phyloP scores from a whole-genome alignment of 805 yeast genomes.

The Komagataella mondaviorum region DNA sequence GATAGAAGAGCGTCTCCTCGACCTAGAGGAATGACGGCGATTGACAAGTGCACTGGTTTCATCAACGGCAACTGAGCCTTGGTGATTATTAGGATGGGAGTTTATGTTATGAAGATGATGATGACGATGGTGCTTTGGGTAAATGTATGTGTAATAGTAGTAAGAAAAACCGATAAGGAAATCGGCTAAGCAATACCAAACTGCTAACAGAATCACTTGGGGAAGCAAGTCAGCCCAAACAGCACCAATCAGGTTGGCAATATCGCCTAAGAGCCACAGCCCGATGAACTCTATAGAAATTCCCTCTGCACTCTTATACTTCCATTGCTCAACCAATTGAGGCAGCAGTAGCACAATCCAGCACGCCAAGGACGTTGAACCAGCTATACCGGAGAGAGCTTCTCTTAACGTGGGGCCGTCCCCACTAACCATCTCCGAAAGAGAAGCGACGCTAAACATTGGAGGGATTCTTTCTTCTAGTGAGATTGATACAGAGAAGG shows the following conservation, averaged over 20 bases:
- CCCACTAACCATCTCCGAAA: not conserved
- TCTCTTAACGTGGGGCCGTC: constrained; percentile 20
- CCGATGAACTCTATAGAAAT: constrained; percentile 53
- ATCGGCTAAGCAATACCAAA: constrained; percentile 72
- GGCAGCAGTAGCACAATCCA: constrained; percentile 71
- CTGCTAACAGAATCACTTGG: constrained; percentile 53
- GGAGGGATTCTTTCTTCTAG: not conserved
- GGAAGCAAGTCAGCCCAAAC: constrained; percentile 60
- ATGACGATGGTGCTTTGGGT: constrained; percentile 18
- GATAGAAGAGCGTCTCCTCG: constrained; percentile 30
- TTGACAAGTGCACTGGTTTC: constrained; percentile 21
- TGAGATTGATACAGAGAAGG: not conserved
- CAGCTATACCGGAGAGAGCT: constrained; percentile 47
- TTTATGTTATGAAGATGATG: constrained; percentile 6
- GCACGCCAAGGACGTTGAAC: constrained; percentile 60
- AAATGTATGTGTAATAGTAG: constrained; percentile 43
- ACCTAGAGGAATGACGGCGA: constrained; percentile 3
- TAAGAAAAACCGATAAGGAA: constrained; percentile 37
- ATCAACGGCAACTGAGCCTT: constrained; percentile 8
- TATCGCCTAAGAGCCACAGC: constrained; percentile 64
- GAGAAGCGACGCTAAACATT: not conserved
- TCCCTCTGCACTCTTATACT: constrained; percentile 63
- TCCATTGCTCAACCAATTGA: constrained; percentile 72
- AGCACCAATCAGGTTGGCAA: constrained; percentile 54
- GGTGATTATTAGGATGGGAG: constrained; percentile 6